These are phyloP conservation scores for Clarireedia sp. DNA, from an alignment of 2,329 filamentous ascomycete species.

Conservation along the genomic window DNA sequence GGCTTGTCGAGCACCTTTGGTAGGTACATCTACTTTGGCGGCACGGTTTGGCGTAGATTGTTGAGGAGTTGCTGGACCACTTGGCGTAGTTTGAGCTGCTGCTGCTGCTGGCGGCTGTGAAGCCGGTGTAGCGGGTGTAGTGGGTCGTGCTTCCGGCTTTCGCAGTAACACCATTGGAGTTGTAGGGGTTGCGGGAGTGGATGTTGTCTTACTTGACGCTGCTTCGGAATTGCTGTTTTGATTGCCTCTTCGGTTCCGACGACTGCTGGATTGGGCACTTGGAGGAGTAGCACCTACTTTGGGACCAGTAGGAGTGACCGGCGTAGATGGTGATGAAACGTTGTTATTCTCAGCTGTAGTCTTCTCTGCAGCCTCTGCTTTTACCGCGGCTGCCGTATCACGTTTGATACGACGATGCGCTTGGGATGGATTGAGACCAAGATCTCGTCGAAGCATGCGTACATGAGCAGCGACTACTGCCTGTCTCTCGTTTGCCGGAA, in stretches of 20 bases:
- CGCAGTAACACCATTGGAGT: slow-evolving; percentile 33
- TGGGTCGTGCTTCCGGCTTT: slow-evolving; percentile 28
- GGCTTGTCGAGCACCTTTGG: slow-evolving; percentile 51
- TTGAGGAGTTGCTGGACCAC: slow-evolving; percentile 23
- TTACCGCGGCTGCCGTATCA: slow-evolving; percentile 34
- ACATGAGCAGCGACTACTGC: slow-evolving; percentile 53
- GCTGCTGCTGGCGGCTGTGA: slow-evolving; percentile 13
- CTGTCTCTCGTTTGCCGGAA: slow-evolving; percentile 28
- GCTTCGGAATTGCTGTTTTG: slow-evolving; percentile 19
- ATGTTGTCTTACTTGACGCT: slow-evolving; percentile 16
- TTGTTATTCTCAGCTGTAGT: slow-evolving; percentile 3
- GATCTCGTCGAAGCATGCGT: slow-evolving; percentile 56
- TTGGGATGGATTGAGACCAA: slow-evolving; percentile 55
- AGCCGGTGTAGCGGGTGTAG: slow-evolving; percentile 8
- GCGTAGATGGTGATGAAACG: slow-evolving; percentile 2
- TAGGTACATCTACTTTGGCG: slow-evolving; percentile 24
- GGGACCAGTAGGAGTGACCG: slow-evolving; percentile 25
- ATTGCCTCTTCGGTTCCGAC: slow-evolving; percentile 33
- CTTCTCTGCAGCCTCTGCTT: slow-evolving; percentile 21
- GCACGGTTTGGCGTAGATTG: slow-evolving; percentile 24
- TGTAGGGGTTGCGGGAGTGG: slow-evolving; percentile 23
- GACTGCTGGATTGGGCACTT: slow-evolving; percentile 14
- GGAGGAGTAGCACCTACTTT: slow-evolving; percentile 21
- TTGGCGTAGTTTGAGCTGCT: slow-evolving; percentile 20
- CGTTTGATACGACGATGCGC: slow-evolving; percentile 53